Evolutionary conservation across 306 rosid genomes (phyloP).

Genomic region (Quercus variabilis): DNA sequence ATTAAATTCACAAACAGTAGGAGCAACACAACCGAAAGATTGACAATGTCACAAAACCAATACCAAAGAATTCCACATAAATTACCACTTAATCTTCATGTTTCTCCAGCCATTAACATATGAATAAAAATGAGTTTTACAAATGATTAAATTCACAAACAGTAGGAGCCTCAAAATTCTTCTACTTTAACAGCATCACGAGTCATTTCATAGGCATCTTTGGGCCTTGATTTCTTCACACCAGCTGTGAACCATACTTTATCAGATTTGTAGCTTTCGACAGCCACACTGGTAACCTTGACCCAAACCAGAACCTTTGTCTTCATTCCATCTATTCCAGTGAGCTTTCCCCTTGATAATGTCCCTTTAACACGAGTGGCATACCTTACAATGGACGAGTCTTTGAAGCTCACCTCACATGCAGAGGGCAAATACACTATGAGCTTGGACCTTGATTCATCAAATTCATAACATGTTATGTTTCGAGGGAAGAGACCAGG

Average conservation of each 20-base stretch:
- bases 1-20: neutral
- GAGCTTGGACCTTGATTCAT: conserved; percentile 49
- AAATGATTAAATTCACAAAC: neutral
- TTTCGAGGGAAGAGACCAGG: conserved; percentile 34
- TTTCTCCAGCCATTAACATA: neutral
- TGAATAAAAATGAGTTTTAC: neutral
- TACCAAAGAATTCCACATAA: neutral
- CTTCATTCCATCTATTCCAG: conserved; percentile 48
- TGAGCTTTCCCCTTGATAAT: conserved; percentile 47
- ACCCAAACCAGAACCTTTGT: conserved; percentile 55
- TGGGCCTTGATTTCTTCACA: conserved; percentile 44
- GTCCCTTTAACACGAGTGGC: conserved; percentile 44
- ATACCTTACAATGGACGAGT: conserved; percentile 50
- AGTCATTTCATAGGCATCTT: conserved; percentile 53
- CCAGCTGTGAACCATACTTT: conserved; percentile 53
- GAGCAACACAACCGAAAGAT: neutral
- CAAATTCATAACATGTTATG: conserved; percentile 49
- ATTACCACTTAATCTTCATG: neutral
- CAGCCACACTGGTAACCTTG: conserved; percentile 41
- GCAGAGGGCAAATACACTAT: conserved; percentile 39
- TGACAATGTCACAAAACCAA: neutral
- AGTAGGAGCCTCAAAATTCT: conserved; percentile 29
- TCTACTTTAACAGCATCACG: conserved; percentile 32
- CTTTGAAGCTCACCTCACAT: conserved; percentile 62
- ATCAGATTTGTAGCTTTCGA: conserved; percentile 54